A percentile compares a stretch with the other conserved stretches of the same genome.
Evolutionary conservation across 1,284 basidiomycete species (phyloP).

Genomic region (Phaffia rhodozyma): DNA sequence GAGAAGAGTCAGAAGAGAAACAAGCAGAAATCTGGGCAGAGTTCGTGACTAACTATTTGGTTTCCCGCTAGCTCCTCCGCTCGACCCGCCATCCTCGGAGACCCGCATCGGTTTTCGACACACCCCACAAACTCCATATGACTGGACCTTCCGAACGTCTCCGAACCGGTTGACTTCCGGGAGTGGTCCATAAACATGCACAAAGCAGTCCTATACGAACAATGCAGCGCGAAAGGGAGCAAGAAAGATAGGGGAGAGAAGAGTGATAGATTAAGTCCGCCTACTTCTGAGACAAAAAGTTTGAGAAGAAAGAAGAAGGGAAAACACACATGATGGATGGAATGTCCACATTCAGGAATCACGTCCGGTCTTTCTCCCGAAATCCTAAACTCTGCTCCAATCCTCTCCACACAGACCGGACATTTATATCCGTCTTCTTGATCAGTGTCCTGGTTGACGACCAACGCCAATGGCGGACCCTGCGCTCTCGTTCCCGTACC

Average conservation of each 20-base stretch:
- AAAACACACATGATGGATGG: constrained; percentile 69
- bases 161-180: constrained; percentile 47
- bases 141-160: constrained; percentile 47
- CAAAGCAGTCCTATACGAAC: constrained; percentile 68
- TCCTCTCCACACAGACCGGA: constrained; percentile 34
- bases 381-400: constrained; percentile 38
- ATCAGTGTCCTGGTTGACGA: constrained; percentile 26
- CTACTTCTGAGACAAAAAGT: constrained; percentile 2
- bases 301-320: constrained; percentile 12
- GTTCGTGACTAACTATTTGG: constrained; percentile 61
- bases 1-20: constrained; percentile 8
- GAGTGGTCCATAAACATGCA: constrained; percentile 81
- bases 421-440: constrained; percentile 31
- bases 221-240: constrained; percentile 2
- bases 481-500: not conserved
- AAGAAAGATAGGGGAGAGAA: not conserved
- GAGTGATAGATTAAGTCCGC: not conserved
- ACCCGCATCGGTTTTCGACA: constrained; percentile 92
- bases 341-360: constrained; percentile 92
- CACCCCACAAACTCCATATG: constrained; percentile 83
- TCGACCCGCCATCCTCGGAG: constrained; percentile 43
- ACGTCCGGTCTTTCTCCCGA: constrained; percentile 94
- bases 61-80: constrained; percentile 52
- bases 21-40: not conserved
- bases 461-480: constrained; percentile 23